These are phyloP conservation scores for Lithohypha guttulata DNA, from an alignment of 2,329 filamentous ascomycete genomes.

Conservation along the genomic window DNA sequence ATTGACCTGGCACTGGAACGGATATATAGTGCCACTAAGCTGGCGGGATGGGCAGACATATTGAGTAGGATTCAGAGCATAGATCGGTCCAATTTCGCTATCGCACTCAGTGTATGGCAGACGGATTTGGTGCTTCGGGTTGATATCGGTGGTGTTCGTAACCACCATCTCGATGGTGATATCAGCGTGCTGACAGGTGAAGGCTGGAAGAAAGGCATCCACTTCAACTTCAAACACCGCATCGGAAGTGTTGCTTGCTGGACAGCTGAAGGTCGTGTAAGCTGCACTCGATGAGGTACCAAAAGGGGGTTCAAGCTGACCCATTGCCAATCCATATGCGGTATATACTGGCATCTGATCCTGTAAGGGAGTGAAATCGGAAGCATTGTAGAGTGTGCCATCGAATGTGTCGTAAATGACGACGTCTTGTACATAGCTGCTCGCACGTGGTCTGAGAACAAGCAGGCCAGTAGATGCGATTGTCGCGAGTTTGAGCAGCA, in stretches of 20 bases:
- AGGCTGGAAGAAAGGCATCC: constrained; percentile 11
- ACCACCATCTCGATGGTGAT: constrained; percentile 10
- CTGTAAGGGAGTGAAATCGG: neutral
- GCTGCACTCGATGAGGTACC: constrained; percentile 7
- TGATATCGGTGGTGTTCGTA: constrained; percentile 9
- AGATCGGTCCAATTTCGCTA: constrained; percentile 6
- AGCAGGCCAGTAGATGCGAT: constrained; percentile 23
- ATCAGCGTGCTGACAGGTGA: constrained; percentile 12
- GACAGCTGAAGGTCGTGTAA: constrained; percentile 10
- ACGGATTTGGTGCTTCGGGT: constrained; percentile 6
- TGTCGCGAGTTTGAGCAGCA: constrained; percentile 23
- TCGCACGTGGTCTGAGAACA: constrained; percentile 16
- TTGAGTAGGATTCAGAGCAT: constrained; percentile 10
- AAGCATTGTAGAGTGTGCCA: constrained; percentile 10
- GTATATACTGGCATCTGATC: constrained; percentile 16
- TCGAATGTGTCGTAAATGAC: constrained; percentile 1
- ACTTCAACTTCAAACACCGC: constrained; percentile 7
- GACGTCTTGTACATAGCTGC: neutral
- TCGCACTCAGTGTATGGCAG: constrained; percentile 8
- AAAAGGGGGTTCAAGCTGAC: constrained; percentile 6
- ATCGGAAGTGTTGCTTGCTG: neutral
- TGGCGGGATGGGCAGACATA: constrained; percentile 12
- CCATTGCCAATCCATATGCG: constrained; percentile 10
- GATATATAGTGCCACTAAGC: constrained; percentile 11
- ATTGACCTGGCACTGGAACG: constrained; percentile 9